Conservation (phyloP, 441 rosid genomes). For the Isatis lusitanica region DNA sequence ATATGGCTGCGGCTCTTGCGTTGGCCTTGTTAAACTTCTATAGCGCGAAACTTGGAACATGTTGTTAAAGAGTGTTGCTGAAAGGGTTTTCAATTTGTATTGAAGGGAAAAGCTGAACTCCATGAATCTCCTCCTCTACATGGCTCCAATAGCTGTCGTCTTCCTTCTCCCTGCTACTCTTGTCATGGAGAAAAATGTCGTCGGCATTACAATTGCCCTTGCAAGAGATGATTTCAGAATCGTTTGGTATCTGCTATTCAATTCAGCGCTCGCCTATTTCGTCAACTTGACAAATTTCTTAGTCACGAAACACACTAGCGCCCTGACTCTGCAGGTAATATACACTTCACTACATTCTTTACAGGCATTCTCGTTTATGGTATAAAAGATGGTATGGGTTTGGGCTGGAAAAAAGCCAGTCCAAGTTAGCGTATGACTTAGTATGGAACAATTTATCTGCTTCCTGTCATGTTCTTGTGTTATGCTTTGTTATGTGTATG, state of each 20-base stretch:
- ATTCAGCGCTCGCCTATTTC: slow-evolving; percentile 66
- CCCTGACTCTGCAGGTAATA: slow-evolving; percentile 64
- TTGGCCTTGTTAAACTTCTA: neutral
- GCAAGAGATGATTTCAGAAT: slow-evolving; percentile 68
- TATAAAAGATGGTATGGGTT: neutral
- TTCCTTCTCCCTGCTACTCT: slow-evolving; percentile 69
- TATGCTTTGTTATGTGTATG: neutral
- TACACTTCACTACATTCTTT: neutral
- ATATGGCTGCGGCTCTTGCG: slow-evolving; percentile 13
- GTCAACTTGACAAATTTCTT: slow-evolving; percentile 70
- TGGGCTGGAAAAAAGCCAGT: neutral
- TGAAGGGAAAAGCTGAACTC: slow-evolving; percentile 71
- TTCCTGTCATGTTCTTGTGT: neutral
- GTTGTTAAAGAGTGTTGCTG: slow-evolving; percentile 9
- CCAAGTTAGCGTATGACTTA: neutral
- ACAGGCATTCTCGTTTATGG: neutral
- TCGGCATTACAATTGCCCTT: slow-evolving; percentile 64
- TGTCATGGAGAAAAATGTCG: slow-evolving; percentile 64
- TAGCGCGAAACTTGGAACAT: neutral
- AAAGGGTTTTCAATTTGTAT: slow-evolving; percentile 23
- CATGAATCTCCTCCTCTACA: slow-evolving; percentile 72
- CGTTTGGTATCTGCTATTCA: slow-evolving; percentile 71
- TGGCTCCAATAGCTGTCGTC: slow-evolving; percentile 72
- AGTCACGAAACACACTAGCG: slow-evolving; percentile 76
- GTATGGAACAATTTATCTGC: neutral